Conservation (phyloP, 305 asterid genomes). For the Rubia balearica region DNA sequence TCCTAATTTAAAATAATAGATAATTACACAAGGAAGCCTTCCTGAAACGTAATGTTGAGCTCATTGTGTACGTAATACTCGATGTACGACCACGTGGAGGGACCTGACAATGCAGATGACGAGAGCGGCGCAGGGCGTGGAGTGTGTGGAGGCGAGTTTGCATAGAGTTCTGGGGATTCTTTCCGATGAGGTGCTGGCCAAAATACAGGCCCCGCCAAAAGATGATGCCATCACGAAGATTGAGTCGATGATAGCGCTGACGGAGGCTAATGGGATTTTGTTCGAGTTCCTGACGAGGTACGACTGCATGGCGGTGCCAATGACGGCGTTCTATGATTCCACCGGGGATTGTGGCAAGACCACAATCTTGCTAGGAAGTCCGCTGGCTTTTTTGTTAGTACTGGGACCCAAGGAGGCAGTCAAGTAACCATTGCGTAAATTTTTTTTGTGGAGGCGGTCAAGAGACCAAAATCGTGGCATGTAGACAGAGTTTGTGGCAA, state of each 20-base stretch:
- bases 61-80: constrained; percentile 61
- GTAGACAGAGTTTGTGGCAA: too few species aligned
- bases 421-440: neutral
- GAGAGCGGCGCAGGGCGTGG: constrained; percentile 51
- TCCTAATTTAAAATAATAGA: too few species aligned
- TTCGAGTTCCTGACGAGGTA: constrained; percentile 87
- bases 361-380: constrained; percentile 50
- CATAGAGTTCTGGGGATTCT: constrained; percentile 75
- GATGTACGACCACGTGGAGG: constrained; percentile 90
- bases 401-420: constrained; percentile 5
- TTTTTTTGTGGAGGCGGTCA: neutral
- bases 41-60: constrained; percentile 30
- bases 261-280: constrained; percentile 60
- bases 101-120: constrained; percentile 71
- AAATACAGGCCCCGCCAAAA: constrained; percentile 68
- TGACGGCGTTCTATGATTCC: constrained; percentile 78
- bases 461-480: too few species aligned
- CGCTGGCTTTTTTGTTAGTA: neutral
- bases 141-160: constrained; percentile 58
- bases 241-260: constrained; percentile 43
- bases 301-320: constrained; percentile 86
- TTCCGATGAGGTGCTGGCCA: constrained; percentile 43
- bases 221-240: constrained; percentile 69
- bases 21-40: constrained; percentile 8
- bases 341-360: constrained; percentile 73